Evolutionary conservation across 2,329 filamentous ascomycete genomes (phyloP).

Genomic region (Capronia coronata): DNA sequence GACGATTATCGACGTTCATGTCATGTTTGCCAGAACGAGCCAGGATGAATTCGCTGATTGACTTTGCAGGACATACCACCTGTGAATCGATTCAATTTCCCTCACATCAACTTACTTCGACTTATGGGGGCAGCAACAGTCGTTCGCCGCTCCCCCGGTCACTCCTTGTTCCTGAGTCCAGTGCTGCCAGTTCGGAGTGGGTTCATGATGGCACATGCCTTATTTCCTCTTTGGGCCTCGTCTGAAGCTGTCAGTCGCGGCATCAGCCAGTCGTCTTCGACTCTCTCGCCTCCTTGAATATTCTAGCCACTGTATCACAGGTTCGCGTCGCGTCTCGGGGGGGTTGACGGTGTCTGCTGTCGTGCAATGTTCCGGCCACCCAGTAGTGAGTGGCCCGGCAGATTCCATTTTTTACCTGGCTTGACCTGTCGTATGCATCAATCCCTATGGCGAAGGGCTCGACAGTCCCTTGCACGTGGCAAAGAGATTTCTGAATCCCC

Average conservation of each 20-base stretch:
- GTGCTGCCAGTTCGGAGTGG: background rate
- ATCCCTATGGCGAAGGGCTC: background rate
- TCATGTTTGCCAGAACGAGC: too few relatives aligned
- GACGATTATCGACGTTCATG: too few relatives aligned
- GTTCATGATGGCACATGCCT: conserved; percentile 5
- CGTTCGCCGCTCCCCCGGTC: too few relatives aligned
- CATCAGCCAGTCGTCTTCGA: background rate
- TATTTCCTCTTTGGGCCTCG: conserved; percentile 4
- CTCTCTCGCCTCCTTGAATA: background rate
- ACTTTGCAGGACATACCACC: too few relatives aligned
- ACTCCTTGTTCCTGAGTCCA: background rate
- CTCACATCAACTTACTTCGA: too few relatives aligned
- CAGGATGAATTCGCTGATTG: too few relatives aligned
- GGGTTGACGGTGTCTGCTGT: background rate
- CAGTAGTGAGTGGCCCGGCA: background rate
- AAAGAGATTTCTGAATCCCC: background rate
- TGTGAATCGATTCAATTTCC: too few relatives aligned
- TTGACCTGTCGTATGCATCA: background rate
- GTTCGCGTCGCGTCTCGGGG: background rate
- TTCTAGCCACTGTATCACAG: background rate
- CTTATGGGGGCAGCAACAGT: too few relatives aligned
- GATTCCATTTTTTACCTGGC: background rate
- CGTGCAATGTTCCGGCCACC: background rate
- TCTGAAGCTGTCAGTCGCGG: conserved; percentile 5
- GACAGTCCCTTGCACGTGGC: background rate